These are phyloP conservation scores for Termitomyces sp. DNA, from an alignment of 768 basidiomycete genomes.

Conservation along the genomic window DNA sequence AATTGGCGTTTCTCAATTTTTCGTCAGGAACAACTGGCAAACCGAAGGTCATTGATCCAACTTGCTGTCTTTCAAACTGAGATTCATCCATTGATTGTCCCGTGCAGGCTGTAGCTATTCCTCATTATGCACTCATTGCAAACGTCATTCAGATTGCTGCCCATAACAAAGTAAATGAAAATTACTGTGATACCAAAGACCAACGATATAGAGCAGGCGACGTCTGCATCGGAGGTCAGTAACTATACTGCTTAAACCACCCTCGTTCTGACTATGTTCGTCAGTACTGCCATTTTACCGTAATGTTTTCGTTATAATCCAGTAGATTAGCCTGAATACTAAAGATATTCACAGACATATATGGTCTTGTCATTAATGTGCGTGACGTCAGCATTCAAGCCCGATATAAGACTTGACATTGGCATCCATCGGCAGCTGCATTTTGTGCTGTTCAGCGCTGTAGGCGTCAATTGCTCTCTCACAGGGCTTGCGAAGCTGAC, in stretches of 20 bases:
- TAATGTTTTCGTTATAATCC: conserved; percentile 24
- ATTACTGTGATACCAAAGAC: conserved; percentile 38
- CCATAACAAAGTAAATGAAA: conserved; percentile 44
- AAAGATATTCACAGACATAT: conserved; percentile 42
- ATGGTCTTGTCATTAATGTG: conserved; percentile 59
- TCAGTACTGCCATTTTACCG: conserved; percentile 59
- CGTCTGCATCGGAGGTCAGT: conserved; percentile 50
- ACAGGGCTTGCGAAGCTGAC: not conserved
- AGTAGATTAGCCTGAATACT: not conserved
- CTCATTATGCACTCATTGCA: conserved; percentile 53
- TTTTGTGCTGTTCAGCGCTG: conserved; percentile 47
- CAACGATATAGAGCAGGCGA: conserved; percentile 57
- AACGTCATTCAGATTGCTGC: conserved; percentile 58
- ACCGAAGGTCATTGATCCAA: conserved; percentile 46
- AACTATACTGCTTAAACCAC: not conserved
- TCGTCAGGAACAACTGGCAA: conserved; percentile 72
- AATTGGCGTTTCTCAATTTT: conserved; percentile 66
- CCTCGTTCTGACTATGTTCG: not conserved
- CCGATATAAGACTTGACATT: not conserved
- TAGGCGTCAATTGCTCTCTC: conserved; percentile 21
- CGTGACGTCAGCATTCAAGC: conserved; percentile 11
- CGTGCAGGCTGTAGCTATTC: conserved; percentile 51
- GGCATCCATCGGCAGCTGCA: conserved; percentile 39
- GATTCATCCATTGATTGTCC: not conserved
- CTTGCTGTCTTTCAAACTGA: not conserved